Percentiles rank a stretch among this genome's conserved stretches.
phyloP scores from a whole-genome alignment of 306 rosid species.

The Lathyrus aphaca region DNA sequence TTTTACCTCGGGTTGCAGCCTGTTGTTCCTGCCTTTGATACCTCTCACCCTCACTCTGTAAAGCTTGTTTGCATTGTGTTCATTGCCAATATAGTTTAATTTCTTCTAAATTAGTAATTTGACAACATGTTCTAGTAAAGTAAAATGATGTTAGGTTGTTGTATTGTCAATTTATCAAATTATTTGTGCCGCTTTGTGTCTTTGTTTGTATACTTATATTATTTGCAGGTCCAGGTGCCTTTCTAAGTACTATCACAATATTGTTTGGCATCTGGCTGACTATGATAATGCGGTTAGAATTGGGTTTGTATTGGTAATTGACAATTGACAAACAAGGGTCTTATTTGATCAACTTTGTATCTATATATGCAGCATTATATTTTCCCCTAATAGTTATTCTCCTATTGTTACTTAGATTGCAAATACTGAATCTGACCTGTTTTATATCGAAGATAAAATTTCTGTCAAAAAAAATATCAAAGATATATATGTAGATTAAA shows the following conservation, averaged over 20 bases:
- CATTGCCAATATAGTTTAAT: neutral
- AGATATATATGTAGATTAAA: neutral
- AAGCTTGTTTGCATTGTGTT: conserved; percentile 3
- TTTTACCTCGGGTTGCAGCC: neutral
- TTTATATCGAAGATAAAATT: neutral
- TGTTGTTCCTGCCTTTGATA: conserved; percentile 1
- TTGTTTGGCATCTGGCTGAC: conserved; percentile 20
- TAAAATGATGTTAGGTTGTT: conserved; percentile 10
- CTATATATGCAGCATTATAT: neutral
- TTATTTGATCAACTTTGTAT: neutral
- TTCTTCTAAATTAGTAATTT: neutral
- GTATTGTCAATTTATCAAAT: conserved; percentile 2
- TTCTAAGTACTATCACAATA: conserved; percentile 25
- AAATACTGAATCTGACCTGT: conserved; percentile 1
- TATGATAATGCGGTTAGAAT: neutral
- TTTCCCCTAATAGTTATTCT: neutral
- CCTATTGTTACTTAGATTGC: conserved; percentile 1
- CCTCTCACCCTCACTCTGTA: conserved; percentile 26
- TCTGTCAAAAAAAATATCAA: too few relatives aligned
- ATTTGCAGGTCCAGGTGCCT: conserved; percentile 11
- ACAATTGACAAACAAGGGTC: conserved; percentile 1
- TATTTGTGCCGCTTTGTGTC: conserved; percentile 23
- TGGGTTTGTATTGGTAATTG: neutral
- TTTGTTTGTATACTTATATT: conserved; percentile 14
- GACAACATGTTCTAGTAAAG: neutral